Percentiles rank a stretch among this genome's conserved stretches.
Evolutionary conservation across 331 rosid genomes (phyloP).

Genomic region (Acacia concinna): DNA sequence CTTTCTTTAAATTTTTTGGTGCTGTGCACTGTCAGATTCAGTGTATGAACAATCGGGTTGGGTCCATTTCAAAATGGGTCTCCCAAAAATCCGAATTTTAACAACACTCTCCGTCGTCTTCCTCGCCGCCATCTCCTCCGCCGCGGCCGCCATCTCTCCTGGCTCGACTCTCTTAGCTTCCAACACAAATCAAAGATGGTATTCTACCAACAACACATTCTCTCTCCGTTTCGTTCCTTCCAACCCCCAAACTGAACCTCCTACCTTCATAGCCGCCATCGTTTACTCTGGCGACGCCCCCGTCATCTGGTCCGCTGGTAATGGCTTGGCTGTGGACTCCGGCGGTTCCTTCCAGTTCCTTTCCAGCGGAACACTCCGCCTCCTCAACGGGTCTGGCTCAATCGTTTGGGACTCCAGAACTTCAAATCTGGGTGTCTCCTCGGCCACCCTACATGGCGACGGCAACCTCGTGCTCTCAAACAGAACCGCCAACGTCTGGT

Average conservation of each 20-base stretch:
- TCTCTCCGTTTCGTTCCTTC: slow-evolving; percentile 53
- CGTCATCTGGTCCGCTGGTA: slow-evolving; percentile 49
- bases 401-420: slow-evolving; percentile 67
- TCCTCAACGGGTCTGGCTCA: slow-evolving; percentile 58
- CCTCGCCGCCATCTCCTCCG: slow-evolving; percentile 11
- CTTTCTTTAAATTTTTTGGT: background rate
- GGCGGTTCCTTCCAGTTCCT: slow-evolving; percentile 32
- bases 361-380: slow-evolving; percentile 57
- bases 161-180: slow-evolving; percentile 64
- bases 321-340: slow-evolving; percentile 41
- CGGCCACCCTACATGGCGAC: slow-evolving; percentile 44
- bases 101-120: slow-evolving; percentile 10
- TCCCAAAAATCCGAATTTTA: background rate
- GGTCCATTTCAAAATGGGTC: slow-evolving; percentile 14
- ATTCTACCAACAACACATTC: slow-evolving; percentile 46
- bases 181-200: slow-evolving; percentile 48
- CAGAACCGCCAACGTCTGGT: slow-evolving; percentile 54
- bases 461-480: slow-evolving; percentile 55
- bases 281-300: slow-evolving; percentile 35
- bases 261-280: slow-evolving; percentile 58
- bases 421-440: slow-evolving; percentile 48
- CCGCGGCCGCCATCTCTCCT: slow-evolving; percentile 34
- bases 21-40: background rate
- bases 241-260: slow-evolving; percentile 51
- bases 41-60: background rate